Base-by-base conservation (phyloP, 2,329 filamentous ascomycete genomes). In the Colletotrichum spaethianum region DNA sequence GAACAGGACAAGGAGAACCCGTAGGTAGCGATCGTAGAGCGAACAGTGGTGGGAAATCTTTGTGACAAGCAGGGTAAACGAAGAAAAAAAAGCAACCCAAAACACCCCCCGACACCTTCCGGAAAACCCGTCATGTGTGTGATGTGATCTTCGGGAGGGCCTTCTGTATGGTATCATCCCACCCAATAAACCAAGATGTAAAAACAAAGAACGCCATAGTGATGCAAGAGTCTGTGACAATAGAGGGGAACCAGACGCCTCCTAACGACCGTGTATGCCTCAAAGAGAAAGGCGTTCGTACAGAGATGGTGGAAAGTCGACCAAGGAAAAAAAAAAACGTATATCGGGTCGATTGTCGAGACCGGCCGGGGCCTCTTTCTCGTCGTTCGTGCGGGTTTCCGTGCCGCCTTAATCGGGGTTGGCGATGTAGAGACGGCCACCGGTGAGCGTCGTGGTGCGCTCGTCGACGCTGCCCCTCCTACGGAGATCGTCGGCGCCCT, bases 391-490 rank as follows among this genome's bases (percentile, higher is more conserved):
- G 26, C 14, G 18, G 7, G 18, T 23, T n/a, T 3, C 20, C 50
- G 18, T 20, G 4, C 18, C 28, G 18, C 36, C 73, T 85, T 83
- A 89, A 81, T 96, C 94, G 23, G 94, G 94, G 82, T 97, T 97
- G 77, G 94, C 94, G 78, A 97, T 95, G 81, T 93, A 96, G 70
- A 97, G 87, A 74, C 94, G 89, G 60, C 91, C 88, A 26, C 89
- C 91, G 28, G 72, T 74, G 80, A 96, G 92, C 1, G 93, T 95
- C 82, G 91, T 92, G 6, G 93, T 93, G 78, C 93, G 87, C 82
- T 96, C 94, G 79, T 96, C 94, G 60, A 97, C 93, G 79, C 94
- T 96, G 68, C 94, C 94, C 78, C 93, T 88, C 76, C 94, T 87
- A 77, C 88, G 89, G 67, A 97, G 84, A 74, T 96, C 94, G 31